Evolutionary conservation across 2,329 filamentous ascomycete genomes (phyloP).

Genomic region (Fusarium chuoi): DNA sequence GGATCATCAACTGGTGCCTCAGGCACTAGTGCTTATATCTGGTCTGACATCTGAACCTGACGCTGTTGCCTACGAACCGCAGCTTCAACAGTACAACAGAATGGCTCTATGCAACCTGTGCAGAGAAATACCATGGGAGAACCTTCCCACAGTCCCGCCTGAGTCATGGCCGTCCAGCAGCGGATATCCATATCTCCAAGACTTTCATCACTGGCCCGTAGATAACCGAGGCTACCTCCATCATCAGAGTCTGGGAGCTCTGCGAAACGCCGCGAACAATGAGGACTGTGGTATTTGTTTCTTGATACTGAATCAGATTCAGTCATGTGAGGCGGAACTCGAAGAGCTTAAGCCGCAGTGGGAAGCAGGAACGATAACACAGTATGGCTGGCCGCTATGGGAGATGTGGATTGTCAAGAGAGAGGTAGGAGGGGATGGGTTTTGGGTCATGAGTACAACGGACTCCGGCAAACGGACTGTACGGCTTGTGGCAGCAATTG

Average conservation of each 20-base stretch:
- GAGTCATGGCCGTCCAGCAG: accelerated
- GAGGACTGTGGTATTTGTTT: neutral
- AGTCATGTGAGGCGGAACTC: neutral
- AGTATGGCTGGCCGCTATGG: constrained; percentile 1
- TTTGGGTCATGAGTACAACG: constrained; percentile 3
- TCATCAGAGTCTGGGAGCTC: neutral
- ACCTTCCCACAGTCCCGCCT: neutral
- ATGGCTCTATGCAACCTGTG: neutral
- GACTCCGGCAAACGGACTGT: accelerated
- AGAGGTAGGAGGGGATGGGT: neutral
- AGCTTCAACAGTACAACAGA: neutral
- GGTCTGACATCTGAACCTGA: neutral
- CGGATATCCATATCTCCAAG: neutral
- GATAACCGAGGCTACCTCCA: neutral
- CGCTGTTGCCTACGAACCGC: neutral
- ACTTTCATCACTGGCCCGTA: neutral
- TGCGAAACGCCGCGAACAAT: neutral
- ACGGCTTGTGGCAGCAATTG: neutral
- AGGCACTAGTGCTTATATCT: neutral
- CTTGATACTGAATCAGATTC: neutral
- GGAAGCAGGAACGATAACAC: accelerated
- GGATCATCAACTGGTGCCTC: neutral
- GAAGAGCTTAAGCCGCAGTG: neutral
- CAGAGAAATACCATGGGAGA: neutral
- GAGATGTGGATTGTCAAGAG: constrained; percentile 8